Evolutionary conservation across 371 early-diverging fungal species (phyloP).

Genomic region (Choanephora cucurbitarum): DNA sequence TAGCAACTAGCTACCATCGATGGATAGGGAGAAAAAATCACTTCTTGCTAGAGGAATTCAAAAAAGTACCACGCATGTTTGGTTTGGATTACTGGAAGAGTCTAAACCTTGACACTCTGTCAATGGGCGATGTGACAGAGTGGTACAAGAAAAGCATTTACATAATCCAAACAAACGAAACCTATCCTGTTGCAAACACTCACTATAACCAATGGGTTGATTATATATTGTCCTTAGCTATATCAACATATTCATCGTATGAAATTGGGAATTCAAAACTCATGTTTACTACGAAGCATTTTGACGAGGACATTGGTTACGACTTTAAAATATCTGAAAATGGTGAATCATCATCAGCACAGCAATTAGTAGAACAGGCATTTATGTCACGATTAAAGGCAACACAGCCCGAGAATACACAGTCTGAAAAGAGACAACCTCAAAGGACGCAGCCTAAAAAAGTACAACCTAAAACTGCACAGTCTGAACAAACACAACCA

Average conservation of each 20-base stretch:
- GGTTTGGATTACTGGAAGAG: conserved; percentile 3
- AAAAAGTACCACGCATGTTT: conserved; percentile 2
- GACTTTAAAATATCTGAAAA: neutral
- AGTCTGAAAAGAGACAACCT: no score
- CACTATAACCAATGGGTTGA: neutral
- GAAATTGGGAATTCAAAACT: neutral
- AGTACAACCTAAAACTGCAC: no score
- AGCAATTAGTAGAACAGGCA: no score
- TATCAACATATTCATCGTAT: neutral
- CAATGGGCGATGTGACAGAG: neutral
- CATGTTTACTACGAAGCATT: neutral
- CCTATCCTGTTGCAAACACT: neutral
- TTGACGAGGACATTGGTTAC: neutral
- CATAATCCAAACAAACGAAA: neutral
- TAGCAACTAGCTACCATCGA: neutral
- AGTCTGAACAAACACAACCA: no score
- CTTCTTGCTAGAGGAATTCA: neutral
- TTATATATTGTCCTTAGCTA: neutral
- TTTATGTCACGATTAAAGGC: no score
- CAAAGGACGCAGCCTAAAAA: no score
- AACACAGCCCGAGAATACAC: no score
- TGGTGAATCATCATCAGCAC: no score
- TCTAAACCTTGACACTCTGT: neutral
- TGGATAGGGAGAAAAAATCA: neutral
- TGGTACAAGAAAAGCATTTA: neutral